Conservation (phyloP, 768 basidiomycete species). For the Multifurca ochricompacta region DNA sequence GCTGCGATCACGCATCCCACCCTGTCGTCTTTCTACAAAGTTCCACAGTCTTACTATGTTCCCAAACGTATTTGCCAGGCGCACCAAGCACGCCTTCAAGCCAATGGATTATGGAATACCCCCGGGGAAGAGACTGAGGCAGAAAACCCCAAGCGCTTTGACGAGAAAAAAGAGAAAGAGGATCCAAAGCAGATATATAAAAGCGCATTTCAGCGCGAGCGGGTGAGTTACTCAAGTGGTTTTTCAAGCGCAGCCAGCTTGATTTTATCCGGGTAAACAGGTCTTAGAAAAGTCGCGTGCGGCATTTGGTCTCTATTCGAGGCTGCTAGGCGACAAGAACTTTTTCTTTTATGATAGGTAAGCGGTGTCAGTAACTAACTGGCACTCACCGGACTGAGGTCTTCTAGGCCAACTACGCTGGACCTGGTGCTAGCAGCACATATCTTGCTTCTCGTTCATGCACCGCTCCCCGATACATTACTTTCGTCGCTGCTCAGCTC, state of each 20-base stretch:
- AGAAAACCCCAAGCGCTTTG: slow-evolving; percentile 35
- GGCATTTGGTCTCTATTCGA: slow-evolving; percentile 49
- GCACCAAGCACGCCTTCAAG: slow-evolving; percentile 51
- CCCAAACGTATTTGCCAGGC: slow-evolving; percentile 52
- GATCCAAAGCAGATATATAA: slow-evolving; percentile 35
- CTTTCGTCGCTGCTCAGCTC: slow-evolving; percentile 46
- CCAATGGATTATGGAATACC: slow-evolving; percentile 53
- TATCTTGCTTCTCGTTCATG: slow-evolving; percentile 48
- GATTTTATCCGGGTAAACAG: slow-evolving; percentile 29
- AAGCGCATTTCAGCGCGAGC: slow-evolving; percentile 56
- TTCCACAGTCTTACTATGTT: slow-evolving; percentile 71
- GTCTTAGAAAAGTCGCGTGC: slow-evolving; percentile 50
- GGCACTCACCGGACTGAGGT: background rate
- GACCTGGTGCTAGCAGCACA: slow-evolving; percentile 66
- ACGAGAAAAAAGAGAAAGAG: slow-evolving; percentile 26
- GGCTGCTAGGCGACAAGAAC: slow-evolving; percentile 40
- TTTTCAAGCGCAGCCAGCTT: background rate
- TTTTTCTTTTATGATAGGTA: slow-evolving; percentile 50
- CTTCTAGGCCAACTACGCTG: slow-evolving; percentile 47
- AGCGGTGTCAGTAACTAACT: background rate
- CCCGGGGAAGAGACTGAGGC: slow-evolving; percentile 35
- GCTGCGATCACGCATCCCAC: slow-evolving; percentile 43
- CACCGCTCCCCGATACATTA: slow-evolving; percentile 55
- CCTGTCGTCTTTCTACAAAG: slow-evolving; percentile 47
- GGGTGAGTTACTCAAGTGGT: slow-evolving; percentile 33